Conservation (phyloP, 345 rosid species). For the Bruguiera gymnorhiza region DNA sequence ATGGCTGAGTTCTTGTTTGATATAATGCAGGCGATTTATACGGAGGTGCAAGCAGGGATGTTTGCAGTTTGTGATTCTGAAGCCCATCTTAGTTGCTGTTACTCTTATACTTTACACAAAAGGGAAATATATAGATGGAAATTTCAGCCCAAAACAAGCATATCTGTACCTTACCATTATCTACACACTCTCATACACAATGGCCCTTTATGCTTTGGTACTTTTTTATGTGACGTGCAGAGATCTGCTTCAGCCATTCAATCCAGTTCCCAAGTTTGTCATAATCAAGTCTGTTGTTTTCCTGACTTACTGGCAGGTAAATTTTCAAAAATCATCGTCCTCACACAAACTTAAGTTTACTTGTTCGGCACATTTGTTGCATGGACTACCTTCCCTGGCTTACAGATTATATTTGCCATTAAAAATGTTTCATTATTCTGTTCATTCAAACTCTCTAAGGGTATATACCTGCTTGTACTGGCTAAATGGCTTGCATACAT, state of each 20-base stretch:
- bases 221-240: conserved; percentile 92
- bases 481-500: too few relatives aligned
- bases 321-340: neutral
- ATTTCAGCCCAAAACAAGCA: conserved; percentile 81
- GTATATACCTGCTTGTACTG: too few relatives aligned
- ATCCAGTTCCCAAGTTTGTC: conserved; percentile 95
- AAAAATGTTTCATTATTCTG: too few relatives aligned
- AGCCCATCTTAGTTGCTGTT: conserved; percentile 85
- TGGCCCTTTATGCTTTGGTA: conserved; percentile 85
- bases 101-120: conserved; percentile 88
- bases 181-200: conserved; percentile 80
- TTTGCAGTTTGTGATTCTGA: conserved; percentile 91
- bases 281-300: conserved; percentile 95
- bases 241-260: conserved; percentile 97
- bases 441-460: too few relatives aligned
- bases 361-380: neutral
- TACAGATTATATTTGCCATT: neutral
- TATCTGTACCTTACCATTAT: conserved; percentile 91
- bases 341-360: neutral
- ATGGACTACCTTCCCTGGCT: neutral
- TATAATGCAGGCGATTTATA: conserved; percentile 70
- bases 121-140: conserved; percentile 92
- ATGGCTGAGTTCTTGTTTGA: neutral
- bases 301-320: conserved; percentile 98
- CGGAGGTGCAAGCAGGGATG: conserved; percentile 99